phyloP scores from a whole-genome alignment of 768 basidiomycete species.

The Suillus ampliporus region DNA sequence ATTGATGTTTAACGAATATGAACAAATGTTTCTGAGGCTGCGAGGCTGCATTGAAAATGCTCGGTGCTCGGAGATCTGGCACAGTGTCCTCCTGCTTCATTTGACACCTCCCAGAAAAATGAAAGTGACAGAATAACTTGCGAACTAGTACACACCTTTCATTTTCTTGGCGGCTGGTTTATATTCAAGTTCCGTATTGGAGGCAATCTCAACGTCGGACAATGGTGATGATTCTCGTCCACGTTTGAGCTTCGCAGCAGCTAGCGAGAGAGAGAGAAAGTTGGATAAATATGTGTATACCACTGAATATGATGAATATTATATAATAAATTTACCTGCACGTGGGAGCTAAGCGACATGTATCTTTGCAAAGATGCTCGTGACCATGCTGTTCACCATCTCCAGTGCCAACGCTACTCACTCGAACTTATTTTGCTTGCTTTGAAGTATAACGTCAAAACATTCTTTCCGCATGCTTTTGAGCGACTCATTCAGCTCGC shows the following conservation, averaged over 20 bases:
- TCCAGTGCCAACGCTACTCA: not conserved
- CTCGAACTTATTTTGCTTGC: not conserved
- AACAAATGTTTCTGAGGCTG: not conserved
- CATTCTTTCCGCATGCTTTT: not conserved
- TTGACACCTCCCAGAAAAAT: not conserved
- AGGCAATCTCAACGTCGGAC: not conserved
- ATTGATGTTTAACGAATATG: no score
- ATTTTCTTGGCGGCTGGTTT: not conserved
- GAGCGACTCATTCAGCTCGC: not conserved
- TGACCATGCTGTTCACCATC: no score
- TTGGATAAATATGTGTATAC: no score
- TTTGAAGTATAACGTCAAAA: not conserved
- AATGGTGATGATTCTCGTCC: no score
- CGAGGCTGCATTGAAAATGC: not conserved
- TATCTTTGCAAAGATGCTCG: not conserved
- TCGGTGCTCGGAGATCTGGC: not conserved
- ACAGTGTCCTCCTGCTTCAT: not conserved
- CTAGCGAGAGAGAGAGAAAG: not conserved
- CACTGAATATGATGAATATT: no score
- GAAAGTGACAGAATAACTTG: not conserved
- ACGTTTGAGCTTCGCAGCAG: not conserved
- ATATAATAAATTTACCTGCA: slow-evolving; percentile 1
- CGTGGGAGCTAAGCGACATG: not conserved
- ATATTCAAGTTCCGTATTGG: not conserved
- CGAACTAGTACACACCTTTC: not conserved